Evolutionary conservation across 1,284 basidiomycete genomes (phyloP).

Genomic region (Puccinia horiana): DNA sequence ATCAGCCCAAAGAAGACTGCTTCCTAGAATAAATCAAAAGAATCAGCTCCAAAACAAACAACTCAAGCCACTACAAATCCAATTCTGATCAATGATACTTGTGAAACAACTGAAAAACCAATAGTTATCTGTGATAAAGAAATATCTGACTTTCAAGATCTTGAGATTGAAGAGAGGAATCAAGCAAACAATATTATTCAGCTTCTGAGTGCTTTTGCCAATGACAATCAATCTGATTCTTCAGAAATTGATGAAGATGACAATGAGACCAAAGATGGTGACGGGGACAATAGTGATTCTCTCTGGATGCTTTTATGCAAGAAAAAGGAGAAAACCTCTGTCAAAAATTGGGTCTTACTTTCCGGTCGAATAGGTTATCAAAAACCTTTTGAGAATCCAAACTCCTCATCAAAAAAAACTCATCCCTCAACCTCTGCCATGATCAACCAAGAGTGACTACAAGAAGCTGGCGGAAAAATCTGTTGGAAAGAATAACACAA

Average conservation of each 20-base stretch:
- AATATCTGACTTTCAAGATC: background rate
- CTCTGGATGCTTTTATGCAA: too few species aligned
- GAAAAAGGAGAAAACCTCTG: too few species aligned
- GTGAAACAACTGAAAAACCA: background rate
- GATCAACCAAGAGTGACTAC: background rate
- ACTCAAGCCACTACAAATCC: too few species aligned
- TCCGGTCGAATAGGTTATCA: background rate
- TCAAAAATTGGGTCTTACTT: too few species aligned
- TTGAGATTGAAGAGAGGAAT: conserved; percentile 11
- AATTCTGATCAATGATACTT: too few species aligned
- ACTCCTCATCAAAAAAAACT: background rate
- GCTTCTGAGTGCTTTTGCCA: background rate
- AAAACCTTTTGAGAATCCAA: background rate
- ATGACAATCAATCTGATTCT: background rate
- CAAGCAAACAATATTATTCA: background rate
- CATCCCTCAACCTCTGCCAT: background rate
- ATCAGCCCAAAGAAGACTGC: too few species aligned
- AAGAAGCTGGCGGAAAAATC: background rate
- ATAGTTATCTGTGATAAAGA: background rate
- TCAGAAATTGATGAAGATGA: background rate
- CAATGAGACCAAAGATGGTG: too few species aligned
- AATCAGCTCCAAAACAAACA: too few species aligned
- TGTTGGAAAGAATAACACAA: background rate
- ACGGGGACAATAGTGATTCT: background rate
- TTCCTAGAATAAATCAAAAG: too few species aligned